Conservation (phyloP, 345 rosid species). For the Ceriops tagal region DNA sequence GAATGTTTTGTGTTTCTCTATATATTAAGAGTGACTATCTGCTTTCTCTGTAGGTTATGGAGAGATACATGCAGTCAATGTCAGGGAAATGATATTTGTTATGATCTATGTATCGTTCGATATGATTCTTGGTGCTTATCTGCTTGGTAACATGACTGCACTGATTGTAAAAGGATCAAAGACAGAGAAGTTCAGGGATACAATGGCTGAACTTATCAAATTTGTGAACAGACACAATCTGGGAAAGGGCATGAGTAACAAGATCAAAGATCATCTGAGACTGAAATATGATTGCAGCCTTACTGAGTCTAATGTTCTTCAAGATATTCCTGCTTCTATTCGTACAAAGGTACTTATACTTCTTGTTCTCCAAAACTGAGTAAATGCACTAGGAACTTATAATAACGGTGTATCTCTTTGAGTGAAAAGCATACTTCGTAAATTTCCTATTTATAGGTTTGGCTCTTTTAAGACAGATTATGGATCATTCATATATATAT, state of each 20-base stretch:
- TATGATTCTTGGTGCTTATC: slow-evolving; percentile 86
- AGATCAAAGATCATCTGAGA: slow-evolving; percentile 61
- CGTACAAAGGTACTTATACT: slow-evolving; percentile 51
- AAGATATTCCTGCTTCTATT: slow-evolving; percentile 75
- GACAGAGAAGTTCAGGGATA: slow-evolving; percentile 76
- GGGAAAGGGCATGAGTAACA: slow-evolving; percentile 48
- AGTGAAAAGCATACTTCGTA: too few species aligned
- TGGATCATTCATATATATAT: too few species aligned
- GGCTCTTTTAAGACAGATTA: too few species aligned
- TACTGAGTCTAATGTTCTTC: slow-evolving; percentile 62
- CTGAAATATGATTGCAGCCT: slow-evolving; percentile 56
- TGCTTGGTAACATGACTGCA: slow-evolving; percentile 92
- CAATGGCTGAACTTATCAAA: slow-evolving; percentile 61
- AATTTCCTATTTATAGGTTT: too few species aligned
- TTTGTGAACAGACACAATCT: slow-evolving; percentile 69
- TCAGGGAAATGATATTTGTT: slow-evolving; percentile 79
- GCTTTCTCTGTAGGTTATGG: slow-evolving; percentile 65
- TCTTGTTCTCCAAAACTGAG: too few species aligned
- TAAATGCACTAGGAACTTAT: too few species aligned
- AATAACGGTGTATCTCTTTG: too few species aligned
- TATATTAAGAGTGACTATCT: neutral
- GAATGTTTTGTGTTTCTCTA: too few species aligned
- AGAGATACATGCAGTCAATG: slow-evolving; percentile 84
- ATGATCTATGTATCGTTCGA: slow-evolving; percentile 81
- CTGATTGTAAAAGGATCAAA: slow-evolving; percentile 86